Evolutionary conservation across 139 green algal genomes (phyloP).

Genomic region (Protoeuglena noctilucae): DNA sequence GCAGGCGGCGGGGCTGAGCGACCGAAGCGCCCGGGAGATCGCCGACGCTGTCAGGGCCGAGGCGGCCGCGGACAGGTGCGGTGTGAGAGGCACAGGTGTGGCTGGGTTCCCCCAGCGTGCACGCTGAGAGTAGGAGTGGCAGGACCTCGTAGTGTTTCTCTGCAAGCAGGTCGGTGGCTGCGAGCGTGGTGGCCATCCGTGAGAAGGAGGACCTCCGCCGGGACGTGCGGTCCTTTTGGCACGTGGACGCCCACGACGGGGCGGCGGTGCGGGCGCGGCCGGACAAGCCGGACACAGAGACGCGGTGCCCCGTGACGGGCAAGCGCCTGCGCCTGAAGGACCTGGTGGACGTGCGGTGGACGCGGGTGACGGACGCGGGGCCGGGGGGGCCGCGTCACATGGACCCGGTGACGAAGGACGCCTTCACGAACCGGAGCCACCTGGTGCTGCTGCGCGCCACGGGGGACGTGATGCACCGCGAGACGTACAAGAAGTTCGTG

Average conservation of each 20-base stretch:
- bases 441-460: slow-evolving; percentile 66
- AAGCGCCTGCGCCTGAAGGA: slow-evolving; percentile 73
- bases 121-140: too few relatives aligned
- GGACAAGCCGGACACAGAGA: slow-evolving; percentile 54
- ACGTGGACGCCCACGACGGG: slow-evolving; percentile 37
- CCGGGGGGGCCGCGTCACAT: slow-evolving; percentile 44
- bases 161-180: too few relatives aligned
- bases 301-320: slow-evolving; percentile 55
- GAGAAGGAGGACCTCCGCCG: slow-evolving; percentile 8
- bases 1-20: slow-evolving; percentile 4
- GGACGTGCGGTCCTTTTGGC: slow-evolving; percentile 61
- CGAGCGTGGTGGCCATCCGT: background rate
- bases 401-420: slow-evolving; percentile 69
- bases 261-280: too few relatives aligned
- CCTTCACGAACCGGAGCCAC: slow-evolving; percentile 58
- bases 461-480: slow-evolving; percentile 57
- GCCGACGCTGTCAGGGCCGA: background rate
- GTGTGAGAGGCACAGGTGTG: too few relatives aligned
- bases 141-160: background rate
- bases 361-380: too few relatives aligned
- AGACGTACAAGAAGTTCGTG: slow-evolving; percentile 60
- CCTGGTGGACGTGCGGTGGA: slow-evolving; percentile 45
- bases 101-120: too few relatives aligned
- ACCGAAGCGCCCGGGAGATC: background rate
- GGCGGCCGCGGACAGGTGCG: slow-evolving; percentile 1